Percentiles rank a stretch among this genome's conserved stretches.
Conservation (phyloP, 495 filamentous ascomycete species). For the Apiosordaria backusii region DNA sequence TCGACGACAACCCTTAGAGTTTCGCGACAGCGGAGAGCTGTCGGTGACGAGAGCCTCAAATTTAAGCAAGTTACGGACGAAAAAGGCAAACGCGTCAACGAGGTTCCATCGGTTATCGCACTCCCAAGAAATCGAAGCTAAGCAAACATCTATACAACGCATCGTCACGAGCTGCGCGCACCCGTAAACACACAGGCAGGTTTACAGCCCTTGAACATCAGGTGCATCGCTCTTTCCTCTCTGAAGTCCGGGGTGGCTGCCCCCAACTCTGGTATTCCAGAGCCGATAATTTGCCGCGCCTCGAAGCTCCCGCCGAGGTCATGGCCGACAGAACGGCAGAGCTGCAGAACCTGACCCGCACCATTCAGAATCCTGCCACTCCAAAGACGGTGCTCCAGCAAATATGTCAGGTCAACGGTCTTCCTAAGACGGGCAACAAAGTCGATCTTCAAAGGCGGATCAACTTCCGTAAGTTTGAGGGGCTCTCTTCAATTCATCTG, state of each 20-base stretch:
- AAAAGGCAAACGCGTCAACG: not conserved
- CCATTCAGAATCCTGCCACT: conserved; percentile 31
- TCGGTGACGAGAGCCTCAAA: not conserved
- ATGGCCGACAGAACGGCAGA: conserved; percentile 29
- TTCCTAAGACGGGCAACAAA: conserved; percentile 77
- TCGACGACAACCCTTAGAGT: conserved; percentile 19
- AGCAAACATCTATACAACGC: not conserved
- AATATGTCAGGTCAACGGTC: conserved; percentile 65
- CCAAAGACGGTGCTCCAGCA: conserved; percentile 70
- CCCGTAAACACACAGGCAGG: not conserved
- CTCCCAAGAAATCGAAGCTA: not conserved
- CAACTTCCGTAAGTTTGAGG: conserved; percentile 53
- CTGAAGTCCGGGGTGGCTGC: not conserved
- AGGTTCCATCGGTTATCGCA: not conserved
- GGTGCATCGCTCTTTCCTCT: not conserved
- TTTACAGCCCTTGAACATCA: not conserved
- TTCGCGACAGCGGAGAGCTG: not conserved
- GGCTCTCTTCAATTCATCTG: not conserved
- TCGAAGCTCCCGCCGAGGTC: not conserved
- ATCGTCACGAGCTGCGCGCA: not conserved
- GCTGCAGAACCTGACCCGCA: conserved; percentile 37
- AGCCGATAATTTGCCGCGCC: not conserved
- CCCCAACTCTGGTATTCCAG: not conserved
- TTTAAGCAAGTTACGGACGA: not conserved
- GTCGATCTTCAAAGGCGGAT: conserved; percentile 72